Evolutionary conservation across 2,329 filamentous ascomycete species (phyloP).

Genomic region (Colletotrichum cuscutae): DNA sequence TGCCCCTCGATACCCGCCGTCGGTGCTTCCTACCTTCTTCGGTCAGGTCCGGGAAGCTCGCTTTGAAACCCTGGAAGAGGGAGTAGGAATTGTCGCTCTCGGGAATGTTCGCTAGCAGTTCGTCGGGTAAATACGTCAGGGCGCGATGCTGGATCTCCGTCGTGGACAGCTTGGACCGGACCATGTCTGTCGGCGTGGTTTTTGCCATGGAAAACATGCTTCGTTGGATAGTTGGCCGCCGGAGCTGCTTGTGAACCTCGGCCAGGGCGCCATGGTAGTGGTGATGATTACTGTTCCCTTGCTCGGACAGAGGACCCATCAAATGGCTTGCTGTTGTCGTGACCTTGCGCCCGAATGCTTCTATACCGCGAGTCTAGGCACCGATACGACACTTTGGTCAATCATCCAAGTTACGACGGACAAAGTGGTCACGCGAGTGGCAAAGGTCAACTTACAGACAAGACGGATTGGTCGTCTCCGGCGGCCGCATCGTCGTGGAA

Average conservation of each 20-base stretch:
- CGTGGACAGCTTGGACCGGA: slow-evolving; percentile 90
- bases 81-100: slow-evolving; percentile 89
- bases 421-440: slow-evolving; percentile 20
- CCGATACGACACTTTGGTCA: slow-evolving; percentile 24
- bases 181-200: slow-evolving; percentile 92
- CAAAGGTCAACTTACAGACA: slow-evolving; percentile 44
- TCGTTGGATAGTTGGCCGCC: slow-evolving; percentile 84
- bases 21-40: slow-evolving; percentile 79
- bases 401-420: slow-evolving; percentile 36
- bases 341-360: slow-evolving; percentile 94
- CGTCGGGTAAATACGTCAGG: slow-evolving; percentile 87
- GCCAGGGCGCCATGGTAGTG: slow-evolving; percentile 90
- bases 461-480: slow-evolving; percentile 60
- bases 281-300: slow-evolving; percentile 53
- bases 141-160: slow-evolving; percentile 95
- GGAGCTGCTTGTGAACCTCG: slow-evolving; percentile 89
- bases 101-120: slow-evolving; percentile 88
- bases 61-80: slow-evolving; percentile 96
- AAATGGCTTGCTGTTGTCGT: slow-evolving; percentile 92
- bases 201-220: slow-evolving; percentile 91
- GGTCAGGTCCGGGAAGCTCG: slow-evolving; percentile 78
- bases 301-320: slow-evolving; percentile 74
- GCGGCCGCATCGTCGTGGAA: slow-evolving; percentile 56
- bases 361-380: slow-evolving; percentile 81
- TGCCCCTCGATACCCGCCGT: slow-evolving; percentile 76